Conservation (phyloP, 176 grass and related monocot genomes). For the Carex pumila region DNA sequence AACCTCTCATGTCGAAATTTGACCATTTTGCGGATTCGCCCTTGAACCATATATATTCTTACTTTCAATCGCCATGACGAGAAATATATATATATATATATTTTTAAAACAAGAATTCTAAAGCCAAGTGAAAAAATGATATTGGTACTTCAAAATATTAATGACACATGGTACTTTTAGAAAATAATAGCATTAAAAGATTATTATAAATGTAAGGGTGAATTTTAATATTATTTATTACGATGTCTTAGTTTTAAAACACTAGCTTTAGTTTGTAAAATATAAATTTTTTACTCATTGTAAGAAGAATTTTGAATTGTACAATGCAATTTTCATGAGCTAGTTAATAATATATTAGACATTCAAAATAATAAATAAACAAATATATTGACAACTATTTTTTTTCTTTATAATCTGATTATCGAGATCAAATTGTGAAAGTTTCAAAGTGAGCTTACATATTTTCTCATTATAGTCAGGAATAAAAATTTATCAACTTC, state of each 20-base stretch:
- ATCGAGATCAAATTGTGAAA: background rate
- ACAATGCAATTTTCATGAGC: too few species aligned
- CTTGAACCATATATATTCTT: background rate
- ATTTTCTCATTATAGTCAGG: background rate
- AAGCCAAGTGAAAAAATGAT: background rate
- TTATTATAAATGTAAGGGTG: background rate
- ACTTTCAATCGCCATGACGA: background rate
- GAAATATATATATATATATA: too few species aligned
- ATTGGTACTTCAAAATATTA: background rate
- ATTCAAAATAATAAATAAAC: background rate
- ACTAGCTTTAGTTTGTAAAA: background rate
- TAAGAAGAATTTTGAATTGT: background rate
- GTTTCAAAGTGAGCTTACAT: background rate
- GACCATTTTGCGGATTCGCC: background rate
- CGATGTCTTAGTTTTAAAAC: background rate
- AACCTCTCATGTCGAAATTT: background rate
- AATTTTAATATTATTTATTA: background rate
- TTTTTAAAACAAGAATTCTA: background rate
- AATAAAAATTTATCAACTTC: background rate
- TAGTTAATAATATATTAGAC: background rate
- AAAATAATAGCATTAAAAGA: background rate
- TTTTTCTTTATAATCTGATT: background rate
- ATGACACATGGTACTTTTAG: background rate
- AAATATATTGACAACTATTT: background rate
- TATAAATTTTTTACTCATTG: background rate